phyloP scores from a whole-genome alignment of 192 early-diverging fungal genomes.

The Umbelopsis isabellina region DNA sequence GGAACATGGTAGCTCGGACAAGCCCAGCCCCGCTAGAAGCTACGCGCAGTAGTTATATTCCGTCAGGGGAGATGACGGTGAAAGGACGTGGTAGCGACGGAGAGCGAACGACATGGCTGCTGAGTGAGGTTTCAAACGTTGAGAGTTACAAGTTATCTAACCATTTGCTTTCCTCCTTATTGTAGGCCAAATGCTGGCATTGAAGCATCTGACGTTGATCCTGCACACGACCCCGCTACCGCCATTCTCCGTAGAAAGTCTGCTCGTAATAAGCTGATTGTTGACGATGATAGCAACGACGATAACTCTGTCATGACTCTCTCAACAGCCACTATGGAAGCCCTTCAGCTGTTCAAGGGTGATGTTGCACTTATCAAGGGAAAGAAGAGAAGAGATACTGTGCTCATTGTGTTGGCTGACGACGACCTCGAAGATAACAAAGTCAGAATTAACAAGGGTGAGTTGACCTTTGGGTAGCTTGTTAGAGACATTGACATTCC shows the following conservation, averaged over 20 bases:
- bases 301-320: slow-evolving; percentile 96
- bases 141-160: too few species aligned
- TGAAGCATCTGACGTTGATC: slow-evolving; percentile 50
- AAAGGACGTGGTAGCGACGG: too few species aligned
- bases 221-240: slow-evolving; percentile 84
- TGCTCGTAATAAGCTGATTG: slow-evolving; percentile 98
- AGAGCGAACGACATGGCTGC: too few species aligned
- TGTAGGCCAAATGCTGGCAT: slow-evolving; percentile 60
- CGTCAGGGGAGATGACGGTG: too few species aligned
- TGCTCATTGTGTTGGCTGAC: slow-evolving; percentile 91
- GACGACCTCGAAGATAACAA: slow-evolving; percentile 92
- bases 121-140: too few species aligned
- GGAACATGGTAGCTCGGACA: too few species aligned
- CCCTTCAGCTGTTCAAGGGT: slow-evolving; percentile 90
- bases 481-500: too few species aligned
- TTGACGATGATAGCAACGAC: slow-evolving; percentile 95
- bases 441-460: slow-evolving; percentile 89
- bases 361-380: slow-evolving; percentile 97
- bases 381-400: slow-evolving; percentile 97
- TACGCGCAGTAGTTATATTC: too few species aligned
- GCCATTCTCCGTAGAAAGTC: slow-evolving; percentile 96
- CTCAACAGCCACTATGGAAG: slow-evolving; percentile 91
- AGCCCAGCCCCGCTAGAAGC: too few species aligned
- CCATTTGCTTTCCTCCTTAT: too few species aligned
- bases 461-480: background rate